Base-by-base conservation (phyloP, 2,329 filamentous ascomycete species). In the Stemphylium lycopersici region DNA sequence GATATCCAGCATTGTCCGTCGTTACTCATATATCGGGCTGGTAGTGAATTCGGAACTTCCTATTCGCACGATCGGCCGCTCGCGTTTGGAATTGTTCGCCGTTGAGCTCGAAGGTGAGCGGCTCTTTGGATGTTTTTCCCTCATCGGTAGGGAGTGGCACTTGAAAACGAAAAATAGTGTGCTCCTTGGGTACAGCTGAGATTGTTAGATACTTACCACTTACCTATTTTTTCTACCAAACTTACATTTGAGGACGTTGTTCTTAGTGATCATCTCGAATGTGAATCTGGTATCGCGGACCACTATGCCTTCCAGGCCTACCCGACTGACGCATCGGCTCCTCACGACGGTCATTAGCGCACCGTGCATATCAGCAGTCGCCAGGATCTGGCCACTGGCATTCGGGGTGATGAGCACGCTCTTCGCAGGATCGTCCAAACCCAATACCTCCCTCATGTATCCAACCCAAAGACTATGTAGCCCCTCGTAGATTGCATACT, bases 31-130 rank as follows among this genome's bases (percentile, higher is more conserved):
- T 74, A 61, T 90, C 87, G 43, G 87, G 83, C 59, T 92, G 80
- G 67, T 90, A 91, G 71, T 93, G 92, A 70, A 85, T 82, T 77
- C 95, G 96, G 77, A 96, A 96, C 78, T 96, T 98, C 78, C 87
- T 91, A 67, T 90, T 96, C 43, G 92, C 91, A 18, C 95, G 81
- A 72, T 98, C 93, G 13, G 89, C 87, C 2, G 93, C 87, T 10
- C 92, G 83, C 62, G 88, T 86, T 80, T 91, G 86, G 69, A 98
- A 93, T 71, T 96, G 91, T 65, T 91, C 89, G 2, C 95, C 95
- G 60, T 93, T 84, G 1, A 98, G 80, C 73, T 98, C 93, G 66
- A 97, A 95, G 0, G 87, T 82, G 67, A 97, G 80, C 15, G 78
- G 78, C 56, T 77, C 80, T 32, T 50, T 62, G 34, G 55, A 64